Conservation (phyloP, 768 basidiomycete genomes). For the Leccinum obscurum region DNA sequence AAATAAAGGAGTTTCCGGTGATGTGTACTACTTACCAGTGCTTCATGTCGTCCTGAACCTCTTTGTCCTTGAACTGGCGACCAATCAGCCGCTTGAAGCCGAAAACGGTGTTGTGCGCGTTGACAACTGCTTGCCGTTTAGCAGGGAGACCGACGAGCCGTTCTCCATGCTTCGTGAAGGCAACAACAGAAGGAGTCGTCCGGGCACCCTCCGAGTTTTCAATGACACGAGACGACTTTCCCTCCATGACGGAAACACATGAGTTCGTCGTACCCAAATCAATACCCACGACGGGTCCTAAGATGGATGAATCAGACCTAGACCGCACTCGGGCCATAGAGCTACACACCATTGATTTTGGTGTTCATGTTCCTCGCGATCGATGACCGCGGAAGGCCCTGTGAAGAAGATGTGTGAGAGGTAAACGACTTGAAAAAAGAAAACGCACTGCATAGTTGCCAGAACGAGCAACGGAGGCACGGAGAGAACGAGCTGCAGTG, state of each 20-base stretch:
- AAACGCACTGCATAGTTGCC: slow-evolving; percentile 62
- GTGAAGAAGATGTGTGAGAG: slow-evolving; percentile 10
- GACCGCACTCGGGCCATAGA: background rate
- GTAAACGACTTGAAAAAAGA: background rate
- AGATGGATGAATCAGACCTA: background rate
- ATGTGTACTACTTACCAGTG: slow-evolving; percentile 60
- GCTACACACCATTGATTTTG: slow-evolving; percentile 77
- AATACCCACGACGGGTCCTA: slow-evolving; percentile 92
- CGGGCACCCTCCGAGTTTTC: slow-evolving; percentile 98
- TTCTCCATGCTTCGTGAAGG: slow-evolving; percentile 98
- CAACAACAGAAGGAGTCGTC: slow-evolving; percentile 97
- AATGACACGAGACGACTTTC: slow-evolving; percentile 90
- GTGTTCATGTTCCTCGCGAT: slow-evolving; percentile 94
- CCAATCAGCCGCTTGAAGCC: slow-evolving; percentile 95
- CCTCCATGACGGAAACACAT: slow-evolving; percentile 94
- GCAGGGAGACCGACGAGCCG: slow-evolving; percentile 95
- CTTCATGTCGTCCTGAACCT: slow-evolving; percentile 87
- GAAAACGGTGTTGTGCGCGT: slow-evolving; percentile 90
- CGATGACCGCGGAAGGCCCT: slow-evolving; percentile 69
- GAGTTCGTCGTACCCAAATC: slow-evolving; percentile 95
- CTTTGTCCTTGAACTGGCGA: slow-evolving; percentile 88
- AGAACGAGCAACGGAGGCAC: slow-evolving; percentile 56
- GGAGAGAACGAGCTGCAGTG: slow-evolving; percentile 64
- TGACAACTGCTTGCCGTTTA: slow-evolving; percentile 96
- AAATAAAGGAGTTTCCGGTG: background rate